Evolutionary conservation across 2,329 filamentous ascomycete genomes (phyloP).

Genomic region (Nectriaceae sp.): DNA sequence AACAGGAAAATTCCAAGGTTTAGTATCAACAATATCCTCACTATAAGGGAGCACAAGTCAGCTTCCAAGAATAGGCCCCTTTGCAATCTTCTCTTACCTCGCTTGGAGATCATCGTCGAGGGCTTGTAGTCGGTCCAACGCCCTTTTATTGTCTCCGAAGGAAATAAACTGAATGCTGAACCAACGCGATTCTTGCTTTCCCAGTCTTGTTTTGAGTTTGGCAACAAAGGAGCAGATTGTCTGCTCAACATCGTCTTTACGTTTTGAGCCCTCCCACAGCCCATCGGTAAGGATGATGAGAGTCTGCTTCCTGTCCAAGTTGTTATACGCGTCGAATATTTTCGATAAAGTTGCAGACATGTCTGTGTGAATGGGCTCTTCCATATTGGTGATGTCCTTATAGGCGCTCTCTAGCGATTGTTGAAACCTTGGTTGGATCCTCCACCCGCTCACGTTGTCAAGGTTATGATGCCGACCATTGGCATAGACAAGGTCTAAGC

Average conservation of each 20-base stretch:
- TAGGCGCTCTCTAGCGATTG: constrained; percentile 1
- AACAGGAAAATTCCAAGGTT: constrained; percentile 3
- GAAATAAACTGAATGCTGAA: constrained; percentile 8
- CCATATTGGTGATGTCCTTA: neutral
- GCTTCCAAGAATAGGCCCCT: neutral
- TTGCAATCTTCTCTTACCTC: neutral
- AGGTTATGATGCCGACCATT: neutral
- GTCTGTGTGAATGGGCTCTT: constrained; percentile 1
- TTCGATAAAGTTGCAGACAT: neutral
- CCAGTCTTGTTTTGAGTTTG: neutral
- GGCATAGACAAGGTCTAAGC: constrained; percentile 1
- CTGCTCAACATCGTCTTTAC: neutral
- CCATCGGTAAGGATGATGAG: constrained; percentile 6
- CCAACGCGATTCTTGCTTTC: neutral
- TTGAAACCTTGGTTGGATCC: neutral
- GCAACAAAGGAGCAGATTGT: neutral
- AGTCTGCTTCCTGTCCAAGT: neutral
- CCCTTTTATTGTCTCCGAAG: neutral
- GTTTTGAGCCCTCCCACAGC: neutral
- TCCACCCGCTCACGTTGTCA: neutral
- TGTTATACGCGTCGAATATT: constrained; percentile 1
- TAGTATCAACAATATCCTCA: constrained; percentile 4
- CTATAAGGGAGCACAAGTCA: neutral
- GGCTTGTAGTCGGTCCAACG: neutral
- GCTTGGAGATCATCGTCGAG: constrained; percentile 1